A percentile compares a stretch with the other conserved stretches of the same genome.
Conservation (phyloP, 1,139 yeast species). For the Yamadazyma dendronema region DNA sequence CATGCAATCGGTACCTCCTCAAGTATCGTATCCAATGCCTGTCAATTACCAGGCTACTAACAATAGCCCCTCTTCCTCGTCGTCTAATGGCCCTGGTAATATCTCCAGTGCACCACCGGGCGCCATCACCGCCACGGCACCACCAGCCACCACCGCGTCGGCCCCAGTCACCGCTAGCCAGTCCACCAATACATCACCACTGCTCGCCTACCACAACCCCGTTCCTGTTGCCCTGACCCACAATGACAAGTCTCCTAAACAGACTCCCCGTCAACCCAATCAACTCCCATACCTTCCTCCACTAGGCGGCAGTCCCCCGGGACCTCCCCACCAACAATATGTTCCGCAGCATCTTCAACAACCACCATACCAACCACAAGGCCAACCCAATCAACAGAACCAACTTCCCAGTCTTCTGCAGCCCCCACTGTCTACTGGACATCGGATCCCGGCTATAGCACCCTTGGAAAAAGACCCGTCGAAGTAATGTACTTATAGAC, state of each 20-base stretch:
- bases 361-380: too few relatives aligned
- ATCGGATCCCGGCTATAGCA: not conserved
- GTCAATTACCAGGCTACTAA: too few relatives aligned
- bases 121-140: not conserved
- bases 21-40: too few relatives aligned
- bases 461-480: not conserved
- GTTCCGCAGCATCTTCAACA: too few relatives aligned
- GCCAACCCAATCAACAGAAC: not conserved
- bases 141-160: not conserved
- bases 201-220: not conserved
- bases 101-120: slow-evolving; percentile 1
- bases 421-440: not conserved
- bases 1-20: too few relatives aligned
- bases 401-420: not conserved
- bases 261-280: not conserved
- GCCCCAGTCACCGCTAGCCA: slow-evolving; percentile 1
- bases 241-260: not conserved
- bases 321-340: too few relatives aligned
- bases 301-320: not conserved
- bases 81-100: not conserved
- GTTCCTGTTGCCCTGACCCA: not conserved
- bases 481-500: not conserved
- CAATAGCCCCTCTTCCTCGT: too few relatives aligned
- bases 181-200: not conserved
- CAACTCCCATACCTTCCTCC: not conserved